Base-by-base conservation (phyloP, 768 basidiomycete genomes). In the Collybia mongolica region DNA sequence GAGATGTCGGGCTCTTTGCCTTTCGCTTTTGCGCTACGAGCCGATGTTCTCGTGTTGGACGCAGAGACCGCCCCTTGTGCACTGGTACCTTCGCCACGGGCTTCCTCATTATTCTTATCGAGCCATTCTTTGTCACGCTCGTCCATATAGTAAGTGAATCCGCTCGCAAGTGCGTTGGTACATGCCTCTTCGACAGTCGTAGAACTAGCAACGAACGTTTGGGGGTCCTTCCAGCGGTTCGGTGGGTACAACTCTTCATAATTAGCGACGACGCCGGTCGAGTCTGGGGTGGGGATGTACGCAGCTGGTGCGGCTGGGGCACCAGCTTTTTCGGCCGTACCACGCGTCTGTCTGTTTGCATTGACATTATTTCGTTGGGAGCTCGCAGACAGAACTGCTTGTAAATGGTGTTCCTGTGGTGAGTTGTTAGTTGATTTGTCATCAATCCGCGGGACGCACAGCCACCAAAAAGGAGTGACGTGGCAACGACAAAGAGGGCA, bases 101-200 rank as follows among this genome's bases (percentile, higher is more conserved):
- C 90, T 49, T 87, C 82, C 61, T 87, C 86, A 60, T 98, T 97
- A 62, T 92, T 93, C 69, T 84, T 88, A 59, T 90, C 88, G 26
- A 99, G 79, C 96, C 96, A 99, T 55, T 89, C 88, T 60, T 88
- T 84, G 72, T 98, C 96, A 15, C 88, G 86, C 66, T 98, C 97
- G 60, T 99, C 96, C 89, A 98, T 90, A 56, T 83, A 90, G 63
- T 98, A 98, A 1, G 85, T 84, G 68, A 88, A 88, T 0, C 88
- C 88, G 57, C 88, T 83, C 26, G 81, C 71, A 49, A 93, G 79
- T 9, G 81, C 82, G 55, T 72, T 76, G 3, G 66, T 65, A 57
- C 76, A 73, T 7, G 81, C 73, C 56, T 94, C 93, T 59, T 98
- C 97, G 56, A 89, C 83, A 2, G 89, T 92, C 59, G 89, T 83